Base-by-base conservation (phyloP, 2,329 filamentous ascomycete genomes). In the Alternaria ventricosa region DNA sequence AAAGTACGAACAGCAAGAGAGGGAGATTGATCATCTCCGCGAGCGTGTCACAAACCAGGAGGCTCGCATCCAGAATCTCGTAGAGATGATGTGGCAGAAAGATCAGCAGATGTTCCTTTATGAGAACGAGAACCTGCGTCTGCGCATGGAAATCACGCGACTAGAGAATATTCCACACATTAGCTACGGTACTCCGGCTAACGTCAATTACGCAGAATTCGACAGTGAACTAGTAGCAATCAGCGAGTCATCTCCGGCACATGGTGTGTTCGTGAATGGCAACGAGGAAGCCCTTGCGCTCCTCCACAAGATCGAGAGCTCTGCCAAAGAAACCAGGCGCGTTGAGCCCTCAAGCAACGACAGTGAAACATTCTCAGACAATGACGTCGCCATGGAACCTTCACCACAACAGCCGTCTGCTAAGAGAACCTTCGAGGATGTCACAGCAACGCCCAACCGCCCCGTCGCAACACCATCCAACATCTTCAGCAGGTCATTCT, bases 401-500 rank as follows among this genome's bases (percentile, higher is more conserved):
- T 54, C 63, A 58, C 51, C 55, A 18, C 55, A 57, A 20, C 63
- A 58, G 13, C 36, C 36, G 36, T 43, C 57, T 8, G 47, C 55
- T 8, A 63, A 57, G 28, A 61, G 57, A 30, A 33, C 46, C 9
- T 57, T 60, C 13, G 25, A 36, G 8, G 53, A 67, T 23, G 57
- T 30, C 46, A 53, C 50, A 22, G 51, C 61, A 18, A 68, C 68
- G n/a, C 60, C 68, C 5, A 33, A 62, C 23, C 63, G 59, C 18
- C 51, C 61, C 5, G 57, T 61, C 23, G 61, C 60, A 23, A 62
- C 56, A 23, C 59, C 68, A n/a, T 58, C 53, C n/a, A 53, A 63
- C 18, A 66, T 71, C 27, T 69, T 74, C 44, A 64, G 59, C 47
- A 67, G 71, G 4, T 69, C 71, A 1, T 69, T 74, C 55, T 70